Percentiles rank a stretch among this genome's conserved stretches.
Evolutionary conservation across 805 yeast genomes (phyloP).

Genomic region (Kurtzmaniella fragi): DNA sequence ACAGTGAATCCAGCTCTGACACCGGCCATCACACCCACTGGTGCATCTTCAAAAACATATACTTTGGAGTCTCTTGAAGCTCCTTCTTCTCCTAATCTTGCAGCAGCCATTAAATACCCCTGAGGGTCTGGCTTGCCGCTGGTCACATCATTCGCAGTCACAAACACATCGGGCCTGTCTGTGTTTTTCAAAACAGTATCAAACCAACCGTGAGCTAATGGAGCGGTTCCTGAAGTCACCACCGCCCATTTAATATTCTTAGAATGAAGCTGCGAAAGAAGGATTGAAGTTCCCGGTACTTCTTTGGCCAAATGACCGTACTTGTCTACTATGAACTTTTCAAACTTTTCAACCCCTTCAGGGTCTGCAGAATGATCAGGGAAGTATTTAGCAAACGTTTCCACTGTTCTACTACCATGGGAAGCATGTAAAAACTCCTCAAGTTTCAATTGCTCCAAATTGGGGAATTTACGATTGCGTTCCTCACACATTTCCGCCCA

Average conservation of each 20-base stretch:
- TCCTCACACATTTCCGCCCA: constrained; percentile 10
- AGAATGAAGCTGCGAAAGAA: constrained; percentile 6
- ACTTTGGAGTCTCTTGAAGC: constrained; percentile 3
- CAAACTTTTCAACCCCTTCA: constrained; percentile 7
- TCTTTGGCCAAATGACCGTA: constrained; percentile 14
- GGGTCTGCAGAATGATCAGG: constrained; percentile 9
- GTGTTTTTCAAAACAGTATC: constrained; percentile 5
- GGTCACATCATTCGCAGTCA: constrained; percentile 16
- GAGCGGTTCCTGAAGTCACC: constrained; percentile 15
- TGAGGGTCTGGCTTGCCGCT: constrained; percentile 17
- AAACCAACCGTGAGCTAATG: constrained; percentile 16
- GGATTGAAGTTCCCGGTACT: constrained; percentile 9
- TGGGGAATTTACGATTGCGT: constrained; percentile 12
- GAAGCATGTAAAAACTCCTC: constrained; percentile 9
- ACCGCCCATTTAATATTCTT: constrained; percentile 11
- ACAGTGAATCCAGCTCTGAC: constrained; percentile 14
- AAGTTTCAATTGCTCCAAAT: constrained; percentile 6
- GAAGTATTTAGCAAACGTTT: constrained; percentile 9
- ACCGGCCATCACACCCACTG: constrained; percentile 15
- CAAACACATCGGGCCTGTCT: constrained; percentile 10
- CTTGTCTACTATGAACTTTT: constrained; percentile 9
- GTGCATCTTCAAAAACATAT: constrained; percentile 18
- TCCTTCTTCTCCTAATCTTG: constrained; percentile 1
- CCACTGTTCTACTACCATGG: constrained; percentile 14
- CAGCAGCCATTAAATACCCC: constrained; percentile 11